These are phyloP conservation scores for Oryza meyeriana DNA, from an alignment of 176 grass and related monocot genomes.

Conservation along the genomic window DNA sequence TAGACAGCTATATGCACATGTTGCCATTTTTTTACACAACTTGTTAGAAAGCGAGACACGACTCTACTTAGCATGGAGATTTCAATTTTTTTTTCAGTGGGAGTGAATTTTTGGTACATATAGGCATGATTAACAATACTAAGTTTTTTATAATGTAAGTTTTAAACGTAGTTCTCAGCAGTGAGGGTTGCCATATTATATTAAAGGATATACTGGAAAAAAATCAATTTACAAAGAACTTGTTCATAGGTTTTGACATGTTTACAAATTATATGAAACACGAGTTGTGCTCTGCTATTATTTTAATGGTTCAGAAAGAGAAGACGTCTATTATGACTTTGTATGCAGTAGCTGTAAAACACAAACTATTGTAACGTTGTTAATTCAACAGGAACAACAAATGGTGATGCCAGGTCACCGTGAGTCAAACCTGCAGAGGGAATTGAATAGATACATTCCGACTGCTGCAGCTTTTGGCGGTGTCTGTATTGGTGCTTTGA, in stretches of 20 bases:
- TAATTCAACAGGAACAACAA: constrained; percentile 43
- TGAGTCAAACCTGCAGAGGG: constrained; percentile 47
- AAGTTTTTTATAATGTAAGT: too few relatives aligned
- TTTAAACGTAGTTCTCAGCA: too few relatives aligned
- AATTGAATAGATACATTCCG: constrained; percentile 51
- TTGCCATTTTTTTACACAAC: neutral
- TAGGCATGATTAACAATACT: neutral
- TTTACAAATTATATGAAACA: neutral
- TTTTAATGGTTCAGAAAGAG: neutral
- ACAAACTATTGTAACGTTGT: neutral
- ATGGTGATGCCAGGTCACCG: constrained; percentile 59
- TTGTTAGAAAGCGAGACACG: neutral
- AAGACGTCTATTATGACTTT: neutral
- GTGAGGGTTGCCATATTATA: neutral
- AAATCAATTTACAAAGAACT: too few relatives aligned
- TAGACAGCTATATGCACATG: neutral
- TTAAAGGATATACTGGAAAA: neutral
- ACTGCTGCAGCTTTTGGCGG: constrained; percentile 51
- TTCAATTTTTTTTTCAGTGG: too few relatives aligned
- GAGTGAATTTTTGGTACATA: neutral
- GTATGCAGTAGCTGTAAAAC: too few relatives aligned
- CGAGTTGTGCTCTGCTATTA: neutral
- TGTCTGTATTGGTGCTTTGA: constrained; percentile 48
- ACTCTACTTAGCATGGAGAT: neutral
- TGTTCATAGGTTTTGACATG: neutral